Percentiles rank a stretch among this genome's conserved stretches.
Conservation (phyloP, 495 filamentous ascomycete genomes). For the Polyplosphaeria fusca region DNA sequence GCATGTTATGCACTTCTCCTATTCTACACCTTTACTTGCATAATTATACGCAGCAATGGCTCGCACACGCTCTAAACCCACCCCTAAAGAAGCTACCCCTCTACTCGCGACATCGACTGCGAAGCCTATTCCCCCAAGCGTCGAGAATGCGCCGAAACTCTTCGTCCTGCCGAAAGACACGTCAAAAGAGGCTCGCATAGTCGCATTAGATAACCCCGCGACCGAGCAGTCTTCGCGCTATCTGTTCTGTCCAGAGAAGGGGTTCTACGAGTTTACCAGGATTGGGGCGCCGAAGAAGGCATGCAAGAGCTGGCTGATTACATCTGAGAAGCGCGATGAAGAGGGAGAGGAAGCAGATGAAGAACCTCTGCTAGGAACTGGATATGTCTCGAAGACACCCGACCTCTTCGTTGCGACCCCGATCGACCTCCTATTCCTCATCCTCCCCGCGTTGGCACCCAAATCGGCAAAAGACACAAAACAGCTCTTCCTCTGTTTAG, state of each 20-base stretch:
- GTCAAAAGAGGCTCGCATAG: constrained; percentile 61
- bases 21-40: background rate
- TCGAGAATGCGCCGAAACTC: constrained; percentile 56
- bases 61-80: constrained; percentile 33
- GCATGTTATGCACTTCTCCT: background rate
- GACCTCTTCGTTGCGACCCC: constrained; percentile 79
- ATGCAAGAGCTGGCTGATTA: constrained; percentile 67
- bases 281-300: constrained; percentile 61
- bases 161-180: constrained; percentile 75
- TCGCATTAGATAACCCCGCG: constrained; percentile 77
- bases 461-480: constrained; percentile 47
- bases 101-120: constrained; percentile 1
- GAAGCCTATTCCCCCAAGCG: constrained; percentile 29
- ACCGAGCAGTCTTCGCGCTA: constrained; percentile 64
- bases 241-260: constrained; percentile 72
- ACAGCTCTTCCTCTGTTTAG: constrained; percentile 68
- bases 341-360: background rate
- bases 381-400: constrained; percentile 53
- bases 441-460: constrained; percentile 64
- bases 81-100: constrained; percentile 7
- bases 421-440: constrained; percentile 77
- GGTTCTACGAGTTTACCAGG: constrained; percentile 83
- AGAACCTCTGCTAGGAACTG: background rate
- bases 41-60: constrained; percentile 17
- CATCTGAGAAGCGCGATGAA: constrained; percentile 32